Base-by-base conservation (phyloP, 2,329 filamentous ascomycete species). In the Fusarium mundagurra region DNA sequence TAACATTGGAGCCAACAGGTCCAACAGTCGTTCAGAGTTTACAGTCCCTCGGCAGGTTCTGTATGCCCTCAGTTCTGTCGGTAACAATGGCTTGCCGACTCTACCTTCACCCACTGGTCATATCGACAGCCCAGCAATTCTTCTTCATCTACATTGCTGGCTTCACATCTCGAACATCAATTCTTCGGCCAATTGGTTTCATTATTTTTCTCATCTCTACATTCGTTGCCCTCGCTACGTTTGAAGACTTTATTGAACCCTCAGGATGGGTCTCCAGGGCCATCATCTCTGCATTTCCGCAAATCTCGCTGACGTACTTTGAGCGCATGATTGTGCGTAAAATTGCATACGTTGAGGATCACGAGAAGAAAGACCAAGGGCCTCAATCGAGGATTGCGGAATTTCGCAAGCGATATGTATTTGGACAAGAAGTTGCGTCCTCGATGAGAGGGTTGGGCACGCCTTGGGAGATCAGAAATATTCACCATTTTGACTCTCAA, bases 61-160 rank as follows among this genome's bases (percentile, higher is more conserved):
- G 16, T 16, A 51, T 66, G 16, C 39, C 38, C 38, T 66, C 38
- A 34, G 38, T 53, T 38, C 34, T 39, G 9, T 55, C 27, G 27
- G 62, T 5, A 65, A 61, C 54, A 57, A 76, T 76, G 73, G 44
- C 70, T 39, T 75, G 70, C 10, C 58, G 36, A 9, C 54, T 75
- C 38, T 71, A 69, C 33, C 58, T 75, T 41, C 70, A 76, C 50
- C 73, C 73, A 14, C 27, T 76, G 47, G 45, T 63, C 33, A 69
- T 76, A 44, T 76, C 72, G 18, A 73, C 72, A 12, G 64, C 45
- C 0, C 73, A 76, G 44, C 73, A 76, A 36, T 76, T 76, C 61
- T 68, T 76, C 61, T 76, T 75, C 54, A 76, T 76, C n/a, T 76
- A 71, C 22, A 66, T 75, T 33, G 73, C 73, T 6, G 73, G 73